Evolutionary conservation across 257 asterid species (phyloP).

Genomic region (Salvia rosmarinus): DNA sequence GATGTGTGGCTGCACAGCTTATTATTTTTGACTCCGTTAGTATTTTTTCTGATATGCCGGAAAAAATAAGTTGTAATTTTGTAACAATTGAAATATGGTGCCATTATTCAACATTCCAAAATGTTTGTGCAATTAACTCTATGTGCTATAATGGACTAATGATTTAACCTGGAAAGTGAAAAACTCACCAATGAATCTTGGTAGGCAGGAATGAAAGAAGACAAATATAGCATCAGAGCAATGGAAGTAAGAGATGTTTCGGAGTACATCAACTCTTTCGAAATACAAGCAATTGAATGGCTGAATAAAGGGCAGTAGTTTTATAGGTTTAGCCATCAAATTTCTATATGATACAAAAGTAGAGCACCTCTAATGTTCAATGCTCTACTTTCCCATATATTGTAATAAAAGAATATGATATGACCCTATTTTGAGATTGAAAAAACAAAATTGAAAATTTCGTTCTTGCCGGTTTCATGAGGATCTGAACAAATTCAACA

Average conservation of each 20-base stretch:
- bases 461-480: slow-evolving; percentile 9
- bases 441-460: not conserved
- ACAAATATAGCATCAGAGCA: no score
- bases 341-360: slow-evolving; percentile 22
- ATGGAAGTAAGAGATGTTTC: not conserved
- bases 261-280: not conserved
- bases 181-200: no score
- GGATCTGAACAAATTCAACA: slow-evolving; percentile 9
- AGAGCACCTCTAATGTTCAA: slow-evolving; percentile 25
- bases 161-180: no score
- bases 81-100: no score
- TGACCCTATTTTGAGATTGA: slow-evolving; percentile 23
- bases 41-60: no score
- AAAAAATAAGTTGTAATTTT: no score
- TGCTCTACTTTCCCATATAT: slow-evolving; percentile 21
- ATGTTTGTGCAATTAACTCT: no score
- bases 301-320: not conserved
- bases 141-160: no score
- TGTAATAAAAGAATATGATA: slow-evolving; percentile 42
- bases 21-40: no score
- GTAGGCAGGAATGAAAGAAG: no score
- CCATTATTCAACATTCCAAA: no score
- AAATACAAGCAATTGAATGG: not conserved
- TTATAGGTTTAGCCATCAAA: slow-evolving; percentile 13
- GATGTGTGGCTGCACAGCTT: no score